Conservation (phyloP, 2,329 filamentous ascomycete genomes). For the Metarhizium humberi region DNA sequence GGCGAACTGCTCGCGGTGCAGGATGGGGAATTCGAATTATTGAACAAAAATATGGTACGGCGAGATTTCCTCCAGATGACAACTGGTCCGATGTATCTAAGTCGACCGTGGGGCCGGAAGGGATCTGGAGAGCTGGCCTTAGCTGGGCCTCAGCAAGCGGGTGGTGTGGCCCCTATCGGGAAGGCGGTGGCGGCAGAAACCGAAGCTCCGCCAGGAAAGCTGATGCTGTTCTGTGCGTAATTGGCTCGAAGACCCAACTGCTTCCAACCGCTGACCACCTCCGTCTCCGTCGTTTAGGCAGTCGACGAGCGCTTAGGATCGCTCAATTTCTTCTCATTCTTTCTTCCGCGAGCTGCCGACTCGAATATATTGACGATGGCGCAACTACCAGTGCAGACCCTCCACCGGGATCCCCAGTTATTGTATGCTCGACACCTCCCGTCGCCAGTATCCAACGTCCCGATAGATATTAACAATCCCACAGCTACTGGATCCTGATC, state of each 20-base stretch:
- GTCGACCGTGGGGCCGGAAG: background rate
- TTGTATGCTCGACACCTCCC: conserved; percentile 56
- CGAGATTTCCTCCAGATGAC: conserved; percentile 3
- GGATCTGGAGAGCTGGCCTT: conserved; percentile 1
- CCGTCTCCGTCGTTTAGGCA: background rate
- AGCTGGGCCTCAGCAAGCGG: background rate
- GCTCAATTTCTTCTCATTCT: background rate
- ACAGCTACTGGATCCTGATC: conserved; percentile 96
- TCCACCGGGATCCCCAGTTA: conserved; percentile 94
- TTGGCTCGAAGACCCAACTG: background rate
- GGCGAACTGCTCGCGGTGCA: background rate
- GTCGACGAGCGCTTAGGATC: background rate
- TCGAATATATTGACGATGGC: conserved; percentile 50
- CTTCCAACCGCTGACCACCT: background rate
- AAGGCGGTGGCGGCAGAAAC: background rate
- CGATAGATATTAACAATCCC: background rate
- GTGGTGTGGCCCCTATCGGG: background rate
- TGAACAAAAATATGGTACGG: background rate
- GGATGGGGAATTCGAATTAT: background rate
- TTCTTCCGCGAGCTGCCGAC: conserved; percentile 5
- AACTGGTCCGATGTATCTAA: background rate
- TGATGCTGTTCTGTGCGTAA: background rate
- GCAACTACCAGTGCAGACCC: conserved; percentile 81
- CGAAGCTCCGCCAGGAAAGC: background rate
- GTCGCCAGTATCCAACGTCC: background rate